Base-by-base conservation (phyloP, 495 filamentous ascomycete species). In the Trypethelium eluteriae region DNA sequence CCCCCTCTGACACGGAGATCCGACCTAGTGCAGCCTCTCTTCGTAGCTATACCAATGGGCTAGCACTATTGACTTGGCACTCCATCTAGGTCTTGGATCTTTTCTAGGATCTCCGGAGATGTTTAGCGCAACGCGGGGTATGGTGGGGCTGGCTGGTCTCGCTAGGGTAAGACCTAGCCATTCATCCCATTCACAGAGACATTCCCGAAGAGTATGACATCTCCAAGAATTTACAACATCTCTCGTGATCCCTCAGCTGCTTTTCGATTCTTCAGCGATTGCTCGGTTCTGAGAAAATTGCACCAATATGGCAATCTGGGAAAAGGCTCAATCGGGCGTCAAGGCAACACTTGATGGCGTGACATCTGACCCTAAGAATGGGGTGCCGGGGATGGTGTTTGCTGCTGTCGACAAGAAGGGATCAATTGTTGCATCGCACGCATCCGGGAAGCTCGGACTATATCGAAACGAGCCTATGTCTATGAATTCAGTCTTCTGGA, bases 401-500 rank as follows among this genome's bases (percentile, higher is more conserved):
- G 78, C 81, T 1, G 78, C 81, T 3, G 77, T 85, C 25, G 78
- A 76, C 65, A 78, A 76, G 61, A 64, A 80, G 69, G 83, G 84
- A 47, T 75, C 80, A 3, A 73, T 79, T 36, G 68, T 84, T 7
- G 81, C 85, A 63, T 70, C 76, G 5, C 74, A 82, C 63, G 75
- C 83, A 9, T 76, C 79, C 10, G 84, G 83, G 0, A 77, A 75
- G 41, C 73, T 72, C 12, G 82, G 81, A 5, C 47, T 75, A 2
- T 75, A 73, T 1, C 71, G 67, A 34, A 64, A 73, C 0, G 75
- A 78, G 11, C 75, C 79, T 35, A 83, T 86, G 81, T 79, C 74
- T 2, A 63, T 82, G 6, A 83, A 86, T 18, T 81, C 65, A 12
- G 68, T 83, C 18, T 86, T 84, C 68, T 87, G 80, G 83, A 82